Evolutionary conservation across 1,139 yeast species (phyloP), one percentile per base, ranked within the genome.

Genomic region (Taphrina betulina): DNA sequence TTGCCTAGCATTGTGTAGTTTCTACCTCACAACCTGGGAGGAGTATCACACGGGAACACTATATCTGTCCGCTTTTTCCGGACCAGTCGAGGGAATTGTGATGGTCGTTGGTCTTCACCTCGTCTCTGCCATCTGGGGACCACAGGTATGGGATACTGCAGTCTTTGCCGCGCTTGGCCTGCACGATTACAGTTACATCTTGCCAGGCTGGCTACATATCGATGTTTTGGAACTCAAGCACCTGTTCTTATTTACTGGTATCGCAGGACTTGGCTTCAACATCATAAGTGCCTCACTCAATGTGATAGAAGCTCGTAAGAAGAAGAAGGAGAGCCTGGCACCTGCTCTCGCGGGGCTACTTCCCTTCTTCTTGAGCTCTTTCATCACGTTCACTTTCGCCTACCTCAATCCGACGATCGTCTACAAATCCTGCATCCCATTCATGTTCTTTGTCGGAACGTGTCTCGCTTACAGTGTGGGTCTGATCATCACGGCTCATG

Each of bases 11-110:
- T 26, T 45, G 37, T 36, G 53, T 26, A 54, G 45, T 17, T 54
- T 54, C 37, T 54, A 54, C 44, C 43, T 54, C 24, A 46, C 64
- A n/a, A 63, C 92, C 1, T 85, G 92, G 92, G 94, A 85, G 70
- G 88, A 85, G 57, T 62, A 61, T 37, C 65, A 62, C 46, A 85
- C 92, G 4, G 86, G 83, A 64, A 81, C 82, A 3, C 74, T 85
- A 59, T 85, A 75, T 65, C 75, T 85, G 55, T 82, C 86, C 33
- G 77, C 76, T 60, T 75, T 83, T 65, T 82, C 86, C 60, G 94
- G 92, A 2, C 94, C 94, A 1, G 89, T 86, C 2, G 94, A 85
- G 69, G 94, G 94, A 2, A 80, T 85, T 38, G 69, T 83, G 62
- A 76, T 83, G 72, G 77, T 85, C 40, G 71, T 77, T 42, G 65